These are phyloP conservation scores for Ophiostoma ulmi DNA, from an alignment of 2,329 filamentous ascomycete genomes.

Conservation along the genomic window DNA sequence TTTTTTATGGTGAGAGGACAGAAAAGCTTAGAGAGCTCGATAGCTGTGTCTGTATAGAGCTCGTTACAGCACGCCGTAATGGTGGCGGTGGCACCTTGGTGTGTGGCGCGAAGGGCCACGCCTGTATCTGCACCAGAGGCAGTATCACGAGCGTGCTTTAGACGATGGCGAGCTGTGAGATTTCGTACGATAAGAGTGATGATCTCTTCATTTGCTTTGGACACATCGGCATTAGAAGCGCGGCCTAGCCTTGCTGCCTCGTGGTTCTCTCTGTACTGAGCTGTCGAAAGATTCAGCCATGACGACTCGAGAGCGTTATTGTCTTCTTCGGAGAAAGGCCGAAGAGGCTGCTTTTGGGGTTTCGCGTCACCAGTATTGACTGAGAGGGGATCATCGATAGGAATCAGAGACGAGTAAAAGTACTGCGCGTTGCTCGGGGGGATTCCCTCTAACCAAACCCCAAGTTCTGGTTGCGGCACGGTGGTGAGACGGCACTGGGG, in stretches of 20 bases:
- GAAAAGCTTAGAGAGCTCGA: slow-evolving; percentile 46
- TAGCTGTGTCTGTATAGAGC: slow-evolving; percentile 43
- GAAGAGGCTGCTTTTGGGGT: slow-evolving; percentile 55
- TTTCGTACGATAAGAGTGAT: slow-evolving; percentile 39
- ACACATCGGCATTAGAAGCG: slow-evolving; percentile 33
- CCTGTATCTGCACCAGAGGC: slow-evolving; percentile 33
- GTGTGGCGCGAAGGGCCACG: slow-evolving; percentile 22
- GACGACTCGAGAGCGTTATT: slow-evolving; percentile 74
- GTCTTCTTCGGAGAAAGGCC: slow-evolving; percentile 74
- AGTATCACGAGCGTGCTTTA: slow-evolving; percentile 41
- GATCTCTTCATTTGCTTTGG: slow-evolving; percentile 36
- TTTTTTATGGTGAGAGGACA: slow-evolving; percentile 45
- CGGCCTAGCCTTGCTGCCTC: slow-evolving; percentile 35
- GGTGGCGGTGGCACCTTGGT: slow-evolving; percentile 24
- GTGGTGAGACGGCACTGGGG: slow-evolving; percentile 54
- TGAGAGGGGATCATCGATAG: slow-evolving; percentile 85
- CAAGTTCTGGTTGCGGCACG: slow-evolving; percentile 37
- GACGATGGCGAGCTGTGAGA: slow-evolving; percentile 44
- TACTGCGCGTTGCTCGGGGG: slow-evolving; percentile 66
- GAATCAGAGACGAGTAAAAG: slow-evolving; percentile 77
- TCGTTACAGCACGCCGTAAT: slow-evolving; percentile 46
- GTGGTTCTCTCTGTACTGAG: slow-evolving; percentile 47
- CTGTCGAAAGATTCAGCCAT: slow-evolving; percentile 59
- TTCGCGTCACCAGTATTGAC: slow-evolving; percentile 40
- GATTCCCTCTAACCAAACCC: slow-evolving; percentile 41